Percentiles rank a stretch among this genome's conserved stretches.
phyloP scores from a whole-genome alignment of 306 rosid species.

The Quercus robur region DNA sequence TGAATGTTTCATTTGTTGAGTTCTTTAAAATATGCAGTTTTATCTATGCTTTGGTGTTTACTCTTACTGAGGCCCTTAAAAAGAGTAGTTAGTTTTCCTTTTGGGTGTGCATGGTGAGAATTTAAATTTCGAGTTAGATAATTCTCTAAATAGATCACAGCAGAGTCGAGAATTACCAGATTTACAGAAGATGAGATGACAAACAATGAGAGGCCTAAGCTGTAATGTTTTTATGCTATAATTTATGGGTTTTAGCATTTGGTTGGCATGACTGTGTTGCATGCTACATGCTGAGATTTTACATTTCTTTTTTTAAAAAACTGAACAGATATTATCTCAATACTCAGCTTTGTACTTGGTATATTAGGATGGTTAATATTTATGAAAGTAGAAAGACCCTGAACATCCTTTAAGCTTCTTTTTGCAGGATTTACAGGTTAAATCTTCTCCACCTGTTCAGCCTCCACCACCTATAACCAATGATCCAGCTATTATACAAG shows the following conservation, averaged over 20 bases:
- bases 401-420: conserved; percentile 12
- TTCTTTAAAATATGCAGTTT: not conserved
- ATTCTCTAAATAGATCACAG: not conserved
- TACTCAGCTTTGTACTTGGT: not conserved
- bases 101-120: not conserved
- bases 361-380: not conserved
- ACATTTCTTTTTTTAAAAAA: not conserved
- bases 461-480: conserved; percentile 60
- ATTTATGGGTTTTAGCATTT: not conserved
- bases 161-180: not conserved
- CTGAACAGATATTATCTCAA: not conserved
- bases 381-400: not conserved
- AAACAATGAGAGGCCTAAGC: not conserved
- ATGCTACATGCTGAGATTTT: not conserved
- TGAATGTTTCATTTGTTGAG: not conserved
- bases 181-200: not conserved
- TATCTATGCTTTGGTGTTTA: not conserved
- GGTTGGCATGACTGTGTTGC: not conserved
- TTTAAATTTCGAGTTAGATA: not conserved
- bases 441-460: conserved; percentile 76
- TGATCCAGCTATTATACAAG: conserved; percentile 94
- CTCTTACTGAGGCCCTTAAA: not conserved
- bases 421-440: conserved; percentile 87
- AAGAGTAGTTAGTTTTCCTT: not conserved
- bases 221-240: not conserved